These are phyloP conservation scores for Penicillium canariense DNA, from an alignment of 495 filamentous ascomycete species.

Conservation along the genomic window DNA sequence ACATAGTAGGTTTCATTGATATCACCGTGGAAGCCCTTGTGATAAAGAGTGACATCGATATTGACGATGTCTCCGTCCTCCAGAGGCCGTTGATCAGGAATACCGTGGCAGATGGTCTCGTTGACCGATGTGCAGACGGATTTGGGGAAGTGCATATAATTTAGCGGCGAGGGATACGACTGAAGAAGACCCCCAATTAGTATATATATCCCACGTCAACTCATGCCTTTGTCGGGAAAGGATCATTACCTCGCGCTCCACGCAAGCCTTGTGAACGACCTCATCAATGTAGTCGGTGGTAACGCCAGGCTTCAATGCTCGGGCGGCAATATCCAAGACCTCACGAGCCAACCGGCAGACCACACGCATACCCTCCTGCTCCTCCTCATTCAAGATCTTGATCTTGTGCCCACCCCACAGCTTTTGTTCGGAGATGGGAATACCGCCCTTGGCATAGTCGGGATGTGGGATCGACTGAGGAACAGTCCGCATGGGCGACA, in stretches of 20 bases:
- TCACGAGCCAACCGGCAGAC: constrained; percentile 87
- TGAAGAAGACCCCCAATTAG: constrained; percentile 34
- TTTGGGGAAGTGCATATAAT: constrained; percentile 97
- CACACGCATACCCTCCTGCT: constrained; percentile 86
- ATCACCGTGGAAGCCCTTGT: constrained; percentile 84
- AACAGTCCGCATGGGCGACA: constrained; percentile 69
- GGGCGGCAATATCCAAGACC: constrained; percentile 87
- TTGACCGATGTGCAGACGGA: constrained; percentile 95
- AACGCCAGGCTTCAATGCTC: constrained; percentile 76
- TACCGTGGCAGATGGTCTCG: constrained; percentile 95
- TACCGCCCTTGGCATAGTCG: constrained; percentile 80
- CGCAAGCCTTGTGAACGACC: constrained; percentile 90
- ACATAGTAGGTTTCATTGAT: constrained; percentile 93
- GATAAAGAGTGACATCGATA: constrained; percentile 84
- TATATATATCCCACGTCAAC: too few relatives aligned
- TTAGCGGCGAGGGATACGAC: constrained; percentile 95
- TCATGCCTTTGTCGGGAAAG: not conserved
- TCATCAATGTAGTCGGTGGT: constrained; percentile 97
- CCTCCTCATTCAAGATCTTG: constrained; percentile 72
- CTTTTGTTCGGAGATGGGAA: constrained; percentile 76
- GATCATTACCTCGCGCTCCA: constrained; percentile 78
- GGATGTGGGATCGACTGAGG: constrained; percentile 81
- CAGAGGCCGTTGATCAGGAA: constrained; percentile 75
- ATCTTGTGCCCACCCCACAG: constrained; percentile 72
- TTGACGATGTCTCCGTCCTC: constrained; percentile 87